Conservation (phyloP, 176 grass and related monocot genomes). For the Avena eriantha region DNA sequence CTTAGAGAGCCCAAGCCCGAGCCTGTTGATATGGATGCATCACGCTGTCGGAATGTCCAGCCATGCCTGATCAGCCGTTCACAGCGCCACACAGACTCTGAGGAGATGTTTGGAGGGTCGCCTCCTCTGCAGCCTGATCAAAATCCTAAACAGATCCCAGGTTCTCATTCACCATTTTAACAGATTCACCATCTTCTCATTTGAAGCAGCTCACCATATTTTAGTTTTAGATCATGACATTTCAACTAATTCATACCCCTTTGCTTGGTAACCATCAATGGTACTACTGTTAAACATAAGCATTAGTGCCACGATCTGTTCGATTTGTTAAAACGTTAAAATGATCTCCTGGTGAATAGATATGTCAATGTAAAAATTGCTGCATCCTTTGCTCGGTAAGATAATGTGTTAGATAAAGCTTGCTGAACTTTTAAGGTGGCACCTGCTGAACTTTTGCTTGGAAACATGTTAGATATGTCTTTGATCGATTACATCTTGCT, state of each 20-base stretch:
- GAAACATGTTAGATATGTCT: conserved; percentile 11
- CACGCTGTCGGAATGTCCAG: not conserved
- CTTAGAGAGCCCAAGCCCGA: conserved; percentile 62
- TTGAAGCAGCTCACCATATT: not conserved
- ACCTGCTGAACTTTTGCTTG: not conserved
- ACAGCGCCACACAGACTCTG: not conserved
- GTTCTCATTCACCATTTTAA: not conserved
- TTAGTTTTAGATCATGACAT: not conserved
- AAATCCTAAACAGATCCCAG: conserved; percentile 6
- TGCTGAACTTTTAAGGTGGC: not conserved
- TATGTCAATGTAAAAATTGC: not conserved
- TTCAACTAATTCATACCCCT: not conserved
- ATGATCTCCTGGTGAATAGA: not conserved
- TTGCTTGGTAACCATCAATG: not conserved
- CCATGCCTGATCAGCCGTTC: not conserved
- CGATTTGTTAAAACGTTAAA: not conserved
- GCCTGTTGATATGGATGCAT: conserved; percentile 13
- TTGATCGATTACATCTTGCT: conserved; percentile 28
- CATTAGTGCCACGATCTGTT: conserved; percentile 29
- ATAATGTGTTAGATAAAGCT: not conserved
- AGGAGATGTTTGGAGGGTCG: not conserved
- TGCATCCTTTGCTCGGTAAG: not conserved
- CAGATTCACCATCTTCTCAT: too few relatives aligned
- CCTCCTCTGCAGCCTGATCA: not conserved
- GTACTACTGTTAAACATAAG: not conserved